Base-by-base conservation (phyloP, 495 filamentous ascomycete genomes). In the Aspergillus campestris region DNA sequence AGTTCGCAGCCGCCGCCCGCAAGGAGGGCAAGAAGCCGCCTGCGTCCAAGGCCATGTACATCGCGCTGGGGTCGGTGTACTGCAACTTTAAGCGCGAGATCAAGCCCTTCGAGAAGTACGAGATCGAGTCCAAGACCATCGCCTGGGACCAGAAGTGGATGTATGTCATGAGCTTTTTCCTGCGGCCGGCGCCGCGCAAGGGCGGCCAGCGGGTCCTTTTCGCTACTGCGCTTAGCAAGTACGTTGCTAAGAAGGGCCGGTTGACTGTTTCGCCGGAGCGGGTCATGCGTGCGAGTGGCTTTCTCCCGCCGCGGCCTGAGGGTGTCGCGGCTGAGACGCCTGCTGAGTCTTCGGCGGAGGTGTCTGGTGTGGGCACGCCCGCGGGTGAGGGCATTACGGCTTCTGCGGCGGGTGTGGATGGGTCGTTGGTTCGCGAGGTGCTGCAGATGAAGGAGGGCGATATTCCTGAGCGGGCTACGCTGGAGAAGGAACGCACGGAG, bases 81-180 rank as follows among this genome's bases (percentile, higher is more conserved):
- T 84, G 81, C 56, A 71, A 65, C 43, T 88, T 87, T 58, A 78
- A 78, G 56, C 65, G 71, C 15, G 83, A 88, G 66, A 78, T 89
- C 40, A 75, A 78, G 47, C 81, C 82, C 1, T 80, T 79, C 38
- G 67, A 81, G 61, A 60, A 60, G 8, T 86, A 77, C 45, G 82
- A 88, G 61, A 75, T 88, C 44, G 80, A 80, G 70, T 81, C 78
- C 2, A 66, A 79, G 34, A 61, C 88, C 31, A 57, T 87, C 38
- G 67, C 65, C n/a, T 89, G 85, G 85, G 86, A 94, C 59, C 66
- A 75, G 38, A 94, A 94, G 56, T 94, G 88, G 88, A 58, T 91
- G 45, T 92, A 86, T 61, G 62, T 87, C 7, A 65, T 89, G 8
- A 81, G 71, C 8, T 82, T 85, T 57, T 84, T 92, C 45, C 78